Conservation (phyloP, 768 basidiomycete species). For the Cyathus striatus region DNA sequence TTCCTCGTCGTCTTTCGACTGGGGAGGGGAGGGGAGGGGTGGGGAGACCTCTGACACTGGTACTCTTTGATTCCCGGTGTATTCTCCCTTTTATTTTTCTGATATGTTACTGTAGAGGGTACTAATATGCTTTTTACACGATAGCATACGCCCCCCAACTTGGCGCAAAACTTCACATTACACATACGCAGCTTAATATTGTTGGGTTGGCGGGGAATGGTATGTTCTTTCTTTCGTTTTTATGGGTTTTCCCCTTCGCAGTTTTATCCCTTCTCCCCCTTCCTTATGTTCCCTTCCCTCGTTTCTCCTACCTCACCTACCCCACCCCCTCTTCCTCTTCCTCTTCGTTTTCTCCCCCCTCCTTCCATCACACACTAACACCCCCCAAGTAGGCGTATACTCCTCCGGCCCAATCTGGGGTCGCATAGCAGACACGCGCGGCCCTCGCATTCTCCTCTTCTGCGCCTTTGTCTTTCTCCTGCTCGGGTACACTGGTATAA, state of each 20-base stretch:
- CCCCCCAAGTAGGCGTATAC: constrained; percentile 69
- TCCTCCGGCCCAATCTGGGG: constrained; percentile 76
- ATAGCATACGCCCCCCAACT: constrained; percentile 90
- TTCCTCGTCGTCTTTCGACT: no score
- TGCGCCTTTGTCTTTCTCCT: constrained; percentile 59
- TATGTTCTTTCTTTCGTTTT: constrained; percentile 25
- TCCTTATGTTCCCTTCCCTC: neutral
- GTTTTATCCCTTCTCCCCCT: constrained; percentile 1
- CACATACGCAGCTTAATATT: constrained; percentile 78
- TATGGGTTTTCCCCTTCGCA: neutral
- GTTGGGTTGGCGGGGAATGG: constrained; percentile 73
- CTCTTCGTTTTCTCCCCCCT: neutral
- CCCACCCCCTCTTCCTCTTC: neutral
- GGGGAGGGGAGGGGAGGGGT: no score
- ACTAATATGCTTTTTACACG: no score
- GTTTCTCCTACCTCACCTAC: no score
- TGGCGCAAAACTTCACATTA: constrained; percentile 65
- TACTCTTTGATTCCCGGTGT: neutral
- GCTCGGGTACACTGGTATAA: constrained; percentile 72
- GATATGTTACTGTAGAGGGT: no score
- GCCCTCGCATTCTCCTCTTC: constrained; percentile 66
- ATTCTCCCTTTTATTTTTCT: constrained; percentile 2
- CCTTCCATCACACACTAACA: no score
- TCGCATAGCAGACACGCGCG: constrained; percentile 65
- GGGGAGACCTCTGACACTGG: neutral